Conservation (phyloP, 306 rosid genomes). For the Castanea mollissima region DNA sequence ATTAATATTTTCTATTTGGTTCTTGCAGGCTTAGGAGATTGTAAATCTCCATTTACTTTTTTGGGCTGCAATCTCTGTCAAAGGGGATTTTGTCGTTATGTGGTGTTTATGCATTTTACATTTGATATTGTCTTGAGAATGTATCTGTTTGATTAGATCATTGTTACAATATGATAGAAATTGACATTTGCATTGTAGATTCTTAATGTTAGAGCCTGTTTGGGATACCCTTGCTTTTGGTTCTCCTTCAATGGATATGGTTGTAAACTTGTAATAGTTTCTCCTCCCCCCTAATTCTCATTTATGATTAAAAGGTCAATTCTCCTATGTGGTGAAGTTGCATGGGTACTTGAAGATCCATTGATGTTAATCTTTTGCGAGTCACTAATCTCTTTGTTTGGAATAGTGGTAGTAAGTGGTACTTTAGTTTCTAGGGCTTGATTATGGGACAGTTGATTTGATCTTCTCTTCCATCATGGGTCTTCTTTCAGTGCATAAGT, state of each 20-base stretch:
- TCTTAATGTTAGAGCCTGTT: neutral
- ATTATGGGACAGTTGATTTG: too few species aligned
- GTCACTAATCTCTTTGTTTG: too few species aligned
- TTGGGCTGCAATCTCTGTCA: conserved; percentile 3
- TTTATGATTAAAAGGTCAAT: too few species aligned
- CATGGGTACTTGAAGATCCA: too few species aligned
- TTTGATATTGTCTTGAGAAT: neutral
- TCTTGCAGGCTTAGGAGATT: conserved; percentile 22
- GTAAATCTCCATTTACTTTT: neutral
- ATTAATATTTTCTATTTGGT: neutral
- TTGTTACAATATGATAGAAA: conserved; percentile 1
- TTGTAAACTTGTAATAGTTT: neutral
- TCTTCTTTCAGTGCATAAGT: too few species aligned
- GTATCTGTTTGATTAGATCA: conserved; percentile 15
- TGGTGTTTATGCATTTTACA: conserved; percentile 23
- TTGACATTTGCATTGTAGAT: conserved; percentile 16
- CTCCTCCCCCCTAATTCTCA: too few species aligned
- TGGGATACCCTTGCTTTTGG: neutral
- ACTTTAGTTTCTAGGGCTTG: too few species aligned
- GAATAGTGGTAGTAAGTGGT: too few species aligned
- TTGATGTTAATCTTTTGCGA: too few species aligned
- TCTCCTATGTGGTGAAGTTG: too few species aligned
- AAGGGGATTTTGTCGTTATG: conserved; percentile 7
- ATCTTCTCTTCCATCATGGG: too few species aligned
- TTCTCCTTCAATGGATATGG: neutral